Evolutionary conservation across 108 stramenopile species (phyloP).

Genomic region (Heterococcus sp.): DNA sequence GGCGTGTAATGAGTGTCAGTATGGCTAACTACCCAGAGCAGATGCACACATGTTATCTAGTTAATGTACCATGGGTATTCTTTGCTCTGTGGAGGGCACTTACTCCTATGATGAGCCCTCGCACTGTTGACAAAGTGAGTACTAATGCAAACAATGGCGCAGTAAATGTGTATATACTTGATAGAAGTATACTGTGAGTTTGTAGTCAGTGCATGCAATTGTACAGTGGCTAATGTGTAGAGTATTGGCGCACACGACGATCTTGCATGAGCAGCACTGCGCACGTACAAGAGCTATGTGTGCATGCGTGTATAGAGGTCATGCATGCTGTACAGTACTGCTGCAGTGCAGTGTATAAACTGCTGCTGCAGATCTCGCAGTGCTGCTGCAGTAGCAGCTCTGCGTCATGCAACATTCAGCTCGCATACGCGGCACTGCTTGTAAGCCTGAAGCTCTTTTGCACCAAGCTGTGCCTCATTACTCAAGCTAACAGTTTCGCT

Average conservation of each 20-base stretch:
- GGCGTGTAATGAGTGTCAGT: slow-evolving; percentile 13
- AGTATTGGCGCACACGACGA: too few species aligned
- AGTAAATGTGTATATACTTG: background rate
- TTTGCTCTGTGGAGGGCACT: slow-evolving; percentile 31
- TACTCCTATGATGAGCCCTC: slow-evolving; percentile 6
- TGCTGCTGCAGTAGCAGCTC: too few species aligned
- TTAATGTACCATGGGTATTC: slow-evolving; percentile 47
- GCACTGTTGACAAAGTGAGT: slow-evolving; percentile 17
- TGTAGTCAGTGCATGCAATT: background rate
- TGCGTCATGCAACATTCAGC: too few species aligned
- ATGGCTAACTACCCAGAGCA: slow-evolving; percentile 36
- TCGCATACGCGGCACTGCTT: too few species aligned
- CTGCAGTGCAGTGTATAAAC: too few species aligned
- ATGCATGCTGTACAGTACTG: too few species aligned
- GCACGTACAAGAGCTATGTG: background rate
- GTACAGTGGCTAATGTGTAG: background rate
- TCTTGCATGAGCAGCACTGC: background rate
- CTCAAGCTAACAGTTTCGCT: background rate
- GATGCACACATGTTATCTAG: slow-evolving; percentile 31
- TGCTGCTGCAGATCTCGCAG: too few species aligned
- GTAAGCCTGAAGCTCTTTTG: background rate
- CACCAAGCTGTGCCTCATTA: background rate
- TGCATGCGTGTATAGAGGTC: too few species aligned
- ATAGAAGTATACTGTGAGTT: background rate
- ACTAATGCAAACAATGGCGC: too few species aligned